phyloP scores from a whole-genome alignment of 225 moss, liverwort and hornwort genomes.

The Pseudoscleropodium purum region DNA sequence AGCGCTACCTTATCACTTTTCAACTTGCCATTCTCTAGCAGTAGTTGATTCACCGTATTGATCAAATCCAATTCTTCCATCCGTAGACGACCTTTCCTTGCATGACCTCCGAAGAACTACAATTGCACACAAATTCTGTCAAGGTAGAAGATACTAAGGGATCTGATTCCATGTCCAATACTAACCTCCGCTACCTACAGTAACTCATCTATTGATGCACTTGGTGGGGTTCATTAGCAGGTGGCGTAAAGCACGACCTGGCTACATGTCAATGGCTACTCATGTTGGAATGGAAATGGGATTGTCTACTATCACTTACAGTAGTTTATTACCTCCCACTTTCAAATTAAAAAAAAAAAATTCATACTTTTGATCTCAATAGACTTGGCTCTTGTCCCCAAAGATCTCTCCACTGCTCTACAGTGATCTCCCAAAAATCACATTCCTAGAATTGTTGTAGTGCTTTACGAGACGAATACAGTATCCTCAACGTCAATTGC shows the following conservation, averaged over 20 bases:
- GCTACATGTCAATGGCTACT: not conserved
- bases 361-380: not conserved
- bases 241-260: not conserved
- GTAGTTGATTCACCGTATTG: slow-evolving; percentile 85
- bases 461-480: not conserved
- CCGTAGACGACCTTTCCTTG: slow-evolving; percentile 68
- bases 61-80: slow-evolving; percentile 85
- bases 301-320: not conserved
- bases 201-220: not conserved
- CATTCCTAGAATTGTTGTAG: not conserved
- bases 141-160: not conserved
- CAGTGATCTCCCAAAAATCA: not conserved
- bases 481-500: not conserved
- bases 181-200: not conserved
- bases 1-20: slow-evolving; percentile 77
- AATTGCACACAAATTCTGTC: not conserved
- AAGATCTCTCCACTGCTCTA: not conserved
- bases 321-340: not conserved
- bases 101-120: slow-evolving; percentile 78
- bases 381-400: not conserved
- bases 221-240: not conserved
- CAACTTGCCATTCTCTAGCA: slow-evolving; percentile 71
- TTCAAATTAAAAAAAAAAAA: not conserved
- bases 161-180: not conserved
- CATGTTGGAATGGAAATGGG: not conserved